Evolutionary conservation across 345 rosid species (phyloP).

Genomic region (Salix caprea): DNA sequence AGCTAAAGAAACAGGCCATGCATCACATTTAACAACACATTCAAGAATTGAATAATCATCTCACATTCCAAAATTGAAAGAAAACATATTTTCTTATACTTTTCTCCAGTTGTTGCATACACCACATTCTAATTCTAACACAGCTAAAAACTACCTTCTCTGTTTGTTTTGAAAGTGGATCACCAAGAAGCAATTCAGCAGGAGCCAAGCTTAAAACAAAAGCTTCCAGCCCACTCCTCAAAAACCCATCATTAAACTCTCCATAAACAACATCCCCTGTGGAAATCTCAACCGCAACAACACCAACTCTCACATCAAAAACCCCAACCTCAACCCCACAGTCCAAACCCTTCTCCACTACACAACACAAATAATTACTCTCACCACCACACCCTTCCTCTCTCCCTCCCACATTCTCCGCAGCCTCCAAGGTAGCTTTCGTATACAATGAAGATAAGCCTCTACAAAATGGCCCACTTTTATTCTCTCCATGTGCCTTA

Average conservation of each 20-base stretch:
- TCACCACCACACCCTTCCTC: slow-evolving; percentile 65
- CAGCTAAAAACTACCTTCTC: slow-evolving; percentile 55
- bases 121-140: neutral
- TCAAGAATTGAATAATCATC: too few species aligned
- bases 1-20: too few species aligned
- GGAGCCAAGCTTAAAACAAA: slow-evolving; percentile 77
- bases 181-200: slow-evolving; percentile 71
- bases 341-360: slow-evolving; percentile 51
- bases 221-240: slow-evolving; percentile 87
- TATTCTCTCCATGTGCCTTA: slow-evolving; percentile 67
- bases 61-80: neutral
- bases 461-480: slow-evolving; percentile 65
- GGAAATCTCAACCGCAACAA: slow-evolving; percentile 83
- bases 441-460: slow-evolving; percentile 82
- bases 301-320: slow-evolving; percentile 61
- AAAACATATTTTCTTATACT: neutral
- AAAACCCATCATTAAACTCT: slow-evolving; percentile 60
- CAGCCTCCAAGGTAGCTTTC: slow-evolving; percentile 87
- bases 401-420: slow-evolving; percentile 65
- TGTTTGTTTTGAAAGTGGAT: slow-evolving; percentile 66
- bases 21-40: too few species aligned
- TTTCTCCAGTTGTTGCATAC: neutral
- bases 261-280: slow-evolving; percentile 87
- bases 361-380: slow-evolving; percentile 72
- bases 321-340: slow-evolving; percentile 21